Conservation (phyloP, 345 rosid genomes). For the Sonneratia alba region DNA sequence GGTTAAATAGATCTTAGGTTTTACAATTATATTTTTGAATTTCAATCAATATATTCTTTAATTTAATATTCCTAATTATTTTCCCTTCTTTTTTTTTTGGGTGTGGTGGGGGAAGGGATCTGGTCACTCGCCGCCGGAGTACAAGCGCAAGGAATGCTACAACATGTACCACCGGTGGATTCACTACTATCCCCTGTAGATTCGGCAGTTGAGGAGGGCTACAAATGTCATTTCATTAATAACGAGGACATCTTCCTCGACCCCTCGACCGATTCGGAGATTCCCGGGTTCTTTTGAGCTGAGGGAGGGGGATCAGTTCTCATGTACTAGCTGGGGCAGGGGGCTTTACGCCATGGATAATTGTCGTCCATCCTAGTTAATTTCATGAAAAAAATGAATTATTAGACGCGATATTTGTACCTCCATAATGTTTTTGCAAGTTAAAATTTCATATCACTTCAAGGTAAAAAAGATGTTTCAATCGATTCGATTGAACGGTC, state of each 20-base stretch:
- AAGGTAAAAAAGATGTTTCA: no score
- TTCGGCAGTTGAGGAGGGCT: neutral
- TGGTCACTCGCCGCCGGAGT: constrained; percentile 33
- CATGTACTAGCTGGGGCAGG: no score
- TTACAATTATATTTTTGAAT: no score
- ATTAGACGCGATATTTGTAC: no score
- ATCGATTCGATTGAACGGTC: no score
- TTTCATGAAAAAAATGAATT: no score
- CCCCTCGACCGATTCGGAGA: neutral
- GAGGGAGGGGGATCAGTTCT: neutral
- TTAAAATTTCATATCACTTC: no score
- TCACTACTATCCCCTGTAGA: constrained; percentile 27
- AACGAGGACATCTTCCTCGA: neutral
- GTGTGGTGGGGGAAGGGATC: constrained; percentile 18
- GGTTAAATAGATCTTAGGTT: no score
- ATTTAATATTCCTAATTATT: neutral
- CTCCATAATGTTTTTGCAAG: no score
- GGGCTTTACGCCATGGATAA: no score
- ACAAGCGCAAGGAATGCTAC: constrained; percentile 22
- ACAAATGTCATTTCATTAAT: neutral
- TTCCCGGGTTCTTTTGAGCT: neutral
- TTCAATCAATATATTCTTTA: neutral
- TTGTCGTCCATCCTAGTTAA: no score
- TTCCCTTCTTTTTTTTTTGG: neutral
- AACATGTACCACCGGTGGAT: constrained; percentile 31